Evolutionary conservation across 768 basidiomycete genomes (phyloP).

Genomic region (Boletus rex-veris): DNA sequence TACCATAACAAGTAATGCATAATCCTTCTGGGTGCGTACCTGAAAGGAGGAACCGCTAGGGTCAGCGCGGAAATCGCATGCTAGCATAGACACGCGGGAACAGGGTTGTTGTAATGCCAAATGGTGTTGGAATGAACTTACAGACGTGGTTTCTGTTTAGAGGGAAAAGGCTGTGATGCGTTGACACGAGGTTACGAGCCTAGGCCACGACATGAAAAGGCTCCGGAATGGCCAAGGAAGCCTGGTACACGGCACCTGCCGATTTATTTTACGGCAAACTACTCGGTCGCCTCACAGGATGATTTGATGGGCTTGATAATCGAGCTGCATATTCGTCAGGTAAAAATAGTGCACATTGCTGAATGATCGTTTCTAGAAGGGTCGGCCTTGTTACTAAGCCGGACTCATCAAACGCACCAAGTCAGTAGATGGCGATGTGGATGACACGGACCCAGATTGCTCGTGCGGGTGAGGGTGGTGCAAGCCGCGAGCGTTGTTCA

Average conservation of each 20-base stretch:
- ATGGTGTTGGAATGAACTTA: conserved; percentile 13
- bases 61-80: conserved; percentile 19
- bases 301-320: no score
- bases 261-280: background rate
- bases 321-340: background rate
- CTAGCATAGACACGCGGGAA: conserved; percentile 17
- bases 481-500: conserved; percentile 4
- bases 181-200: conserved; percentile 20
- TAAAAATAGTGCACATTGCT: conserved; percentile 1
- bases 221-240: background rate
- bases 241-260: background rate
- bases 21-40: background rate
- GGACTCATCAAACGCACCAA: conserved; percentile 1
- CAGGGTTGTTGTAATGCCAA: conserved; percentile 20
- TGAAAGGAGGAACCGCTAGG: conserved; percentile 2
- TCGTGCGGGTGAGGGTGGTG: conserved; percentile 7
- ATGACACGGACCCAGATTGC: conserved; percentile 17
- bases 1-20: background rate
- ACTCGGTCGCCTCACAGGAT: no score
- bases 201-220: background rate
- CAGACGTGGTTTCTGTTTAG: conserved; percentile 11
- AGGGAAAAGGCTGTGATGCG: conserved; percentile 17
- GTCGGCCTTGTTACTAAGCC: background rate
- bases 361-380: conserved; percentile 11
- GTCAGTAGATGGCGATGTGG: background rate